These are phyloP conservation scores for Phytophthora idaei DNA, from an alignment of 352 stramenopile species.

Conservation along the genomic window DNA sequence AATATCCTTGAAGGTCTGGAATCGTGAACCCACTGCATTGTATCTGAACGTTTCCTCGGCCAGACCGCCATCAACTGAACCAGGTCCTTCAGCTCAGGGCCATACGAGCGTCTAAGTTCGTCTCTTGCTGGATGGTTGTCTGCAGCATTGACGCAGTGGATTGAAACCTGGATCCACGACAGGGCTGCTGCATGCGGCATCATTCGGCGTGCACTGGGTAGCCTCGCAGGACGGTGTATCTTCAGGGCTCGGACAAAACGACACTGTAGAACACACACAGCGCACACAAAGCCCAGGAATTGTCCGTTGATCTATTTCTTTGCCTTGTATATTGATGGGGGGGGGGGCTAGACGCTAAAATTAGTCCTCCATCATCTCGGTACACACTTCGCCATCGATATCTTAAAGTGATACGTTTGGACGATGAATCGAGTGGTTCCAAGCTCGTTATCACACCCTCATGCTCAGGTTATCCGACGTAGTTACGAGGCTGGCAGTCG, in stretches of 20 bases:
- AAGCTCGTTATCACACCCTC: background rate
- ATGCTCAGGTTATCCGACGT: slow-evolving; percentile 6
- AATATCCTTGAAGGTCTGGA: background rate
- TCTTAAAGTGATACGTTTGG: background rate
- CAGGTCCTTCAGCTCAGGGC: slow-evolving; percentile 60
- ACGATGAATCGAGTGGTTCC: slow-evolving; percentile 8
- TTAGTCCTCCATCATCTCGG: no score
- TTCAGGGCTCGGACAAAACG: background rate
- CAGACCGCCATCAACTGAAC: slow-evolving; percentile 60
- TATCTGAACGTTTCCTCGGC: no score
- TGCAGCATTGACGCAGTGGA: background rate
- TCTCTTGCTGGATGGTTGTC: slow-evolving; percentile 4
- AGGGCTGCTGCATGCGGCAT: slow-evolving; percentile 1
- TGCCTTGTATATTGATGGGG: no score
- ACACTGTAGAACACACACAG: no score
- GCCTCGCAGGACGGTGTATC: background rate
- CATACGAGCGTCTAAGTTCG: slow-evolving; percentile 6
- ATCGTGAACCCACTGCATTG: no score
- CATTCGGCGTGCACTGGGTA: background rate
- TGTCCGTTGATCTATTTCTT: no score
- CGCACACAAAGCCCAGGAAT: no score
- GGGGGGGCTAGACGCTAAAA: no score
- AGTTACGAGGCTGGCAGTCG: background rate
- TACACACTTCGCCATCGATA: no score
- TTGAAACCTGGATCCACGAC: background rate